Base-by-base conservation (phyloP, 768 basidiomycete genomes). In the Trametes cinnabarina region DNA sequence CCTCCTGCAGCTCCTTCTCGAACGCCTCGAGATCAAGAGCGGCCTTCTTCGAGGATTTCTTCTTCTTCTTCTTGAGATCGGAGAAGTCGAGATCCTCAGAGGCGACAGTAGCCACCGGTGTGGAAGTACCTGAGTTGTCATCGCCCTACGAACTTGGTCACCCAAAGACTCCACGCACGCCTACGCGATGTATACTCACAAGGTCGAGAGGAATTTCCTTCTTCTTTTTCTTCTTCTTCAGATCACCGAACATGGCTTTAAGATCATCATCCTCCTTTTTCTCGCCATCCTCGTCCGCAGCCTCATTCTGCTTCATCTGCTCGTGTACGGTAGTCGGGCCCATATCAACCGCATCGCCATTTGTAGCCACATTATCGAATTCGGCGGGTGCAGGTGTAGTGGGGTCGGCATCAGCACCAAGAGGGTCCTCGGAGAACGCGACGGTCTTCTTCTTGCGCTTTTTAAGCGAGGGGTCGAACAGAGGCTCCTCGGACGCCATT, bases 11-110 rank as follows among this genome's bases (percentile, higher is more conserved):
- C 73, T 94, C 92, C 73, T 92, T 94, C 79, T 96, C 94, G 66
- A 97, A 96, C 1, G 92, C 94, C 69, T 96, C 93, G 66, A 96
- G 77, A 70, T 94, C 92, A 51, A 90, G 86, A 2, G 90, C 85
- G 19, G 88, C 83, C 76, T 96, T 98, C 78, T 95, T 96, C 59
- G 81, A 76, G 28, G 81, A 79, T 69, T 94, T 94, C 76, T 94
- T 95, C 79, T 94, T 95, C 79, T 95, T 95, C 81, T 94, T 96
- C 79, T 98, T 97, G 72, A 98, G 80, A 70, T 98, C 96, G 7
- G 90, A 92, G 71, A 98, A 98, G 75, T 94, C 92, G 57, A 95
- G 80, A 65, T 94, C 94, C 60, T 90, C 92, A 11, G 82, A 77
- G 4, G 64, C 64, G 4, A 65, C 66, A n/a, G 62, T 66, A 8